Evolutionary conservation across 306 rosid genomes (phyloP), one percentile per base, ranked within the genome.

Genomic region (Dryas alaskensis): DNA sequence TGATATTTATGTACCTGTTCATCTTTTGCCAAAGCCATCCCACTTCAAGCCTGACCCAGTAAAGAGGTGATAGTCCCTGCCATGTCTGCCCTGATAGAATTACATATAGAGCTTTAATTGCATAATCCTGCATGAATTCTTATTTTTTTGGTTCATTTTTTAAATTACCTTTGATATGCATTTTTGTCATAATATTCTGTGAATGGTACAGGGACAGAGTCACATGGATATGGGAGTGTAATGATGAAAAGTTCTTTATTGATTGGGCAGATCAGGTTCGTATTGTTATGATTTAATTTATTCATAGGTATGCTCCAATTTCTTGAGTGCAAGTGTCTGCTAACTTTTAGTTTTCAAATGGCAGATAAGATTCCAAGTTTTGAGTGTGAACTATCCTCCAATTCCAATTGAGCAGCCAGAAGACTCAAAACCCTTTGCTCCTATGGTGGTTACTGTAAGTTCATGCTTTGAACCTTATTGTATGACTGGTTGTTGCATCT

Each of bases 391-490:
- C 73, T 90, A 87, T 75, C 98, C 96, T 16, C 79, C 89, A 25
- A 78, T 87, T 73, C 96, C 92, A 54, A 73, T 84, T 64, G 92
- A 87, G 73, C 92, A 83, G 74, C 91, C 89, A 60, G 67, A 85
- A 76, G 90, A 90, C 8, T 80, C 86, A 61, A 88, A 87, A 79
- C 87, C 97, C 49, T 92, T 89, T 84, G 88, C 98, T 19, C 93
- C 92, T 22, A 89, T 89, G 93, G 49, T 84, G 79, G 58, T 92
- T 46, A 88, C 79, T 49, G 98, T 89, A 82, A 81, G 39, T 37
- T 19, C 43, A 6, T 61, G 7, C 71, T 17, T 46, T 49, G 71
- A 69, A 31, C 19, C 6, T 44, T 22, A 11, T 42, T 17, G 58
- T 31, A 47, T 16, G 16, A 11, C 48, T 66, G 52, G 44, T 4